phyloP scores from a whole-genome alignment of 2,329 filamentous ascomycete species.

The Calonectria naviculata region DNA sequence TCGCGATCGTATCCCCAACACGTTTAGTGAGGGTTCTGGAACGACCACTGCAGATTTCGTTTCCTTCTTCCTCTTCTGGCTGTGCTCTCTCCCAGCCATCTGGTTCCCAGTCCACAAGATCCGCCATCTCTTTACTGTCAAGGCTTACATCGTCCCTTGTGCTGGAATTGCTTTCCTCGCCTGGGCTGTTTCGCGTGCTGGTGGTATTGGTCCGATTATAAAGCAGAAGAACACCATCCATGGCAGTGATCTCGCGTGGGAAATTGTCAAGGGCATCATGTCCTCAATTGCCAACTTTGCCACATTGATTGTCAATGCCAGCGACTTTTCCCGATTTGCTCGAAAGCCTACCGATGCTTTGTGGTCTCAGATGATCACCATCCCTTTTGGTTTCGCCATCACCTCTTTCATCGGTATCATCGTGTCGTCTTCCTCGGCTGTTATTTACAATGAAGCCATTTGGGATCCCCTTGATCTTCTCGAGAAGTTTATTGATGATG shows the following conservation, averaged over 20 bases:
- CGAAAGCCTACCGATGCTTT: slow-evolving; percentile 79
- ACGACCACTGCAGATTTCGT: slow-evolving; percentile 81
- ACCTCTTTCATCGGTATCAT: slow-evolving; percentile 89
- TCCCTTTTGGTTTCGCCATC: slow-evolving; percentile 77
- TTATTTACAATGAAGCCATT: slow-evolving; percentile 74
- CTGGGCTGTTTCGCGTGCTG: slow-evolving; percentile 85
- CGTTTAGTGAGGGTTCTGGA: slow-evolving; percentile 72
- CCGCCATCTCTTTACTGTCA: slow-evolving; percentile 90
- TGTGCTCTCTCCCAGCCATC: slow-evolving; percentile 82
- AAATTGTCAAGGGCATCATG: slow-evolving; percentile 88
- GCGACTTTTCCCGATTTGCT: slow-evolving; percentile 89
- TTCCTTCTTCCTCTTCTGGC: slow-evolving; percentile 90
- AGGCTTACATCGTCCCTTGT: slow-evolving; percentile 84
- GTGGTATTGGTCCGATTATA: slow-evolving; percentile 86
- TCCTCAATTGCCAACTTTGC: slow-evolving; percentile 91
- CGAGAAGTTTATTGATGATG: slow-evolving; percentile 74
- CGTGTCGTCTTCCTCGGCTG: slow-evolving; percentile 77
- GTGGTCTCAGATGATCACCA: slow-evolving; percentile 82
- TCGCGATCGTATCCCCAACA: slow-evolving; percentile 70
- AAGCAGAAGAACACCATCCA: slow-evolving; percentile 71
- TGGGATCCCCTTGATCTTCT: slow-evolving; percentile 81
- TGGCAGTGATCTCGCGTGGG: slow-evolving; percentile 82
- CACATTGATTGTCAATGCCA: slow-evolving; percentile 84
- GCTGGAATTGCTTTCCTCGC: slow-evolving; percentile 90
- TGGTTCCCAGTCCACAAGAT: slow-evolving; percentile 93